Conservation (phyloP, 352 stramenopile genomes). For the Globisporangium nodosum region DNA sequence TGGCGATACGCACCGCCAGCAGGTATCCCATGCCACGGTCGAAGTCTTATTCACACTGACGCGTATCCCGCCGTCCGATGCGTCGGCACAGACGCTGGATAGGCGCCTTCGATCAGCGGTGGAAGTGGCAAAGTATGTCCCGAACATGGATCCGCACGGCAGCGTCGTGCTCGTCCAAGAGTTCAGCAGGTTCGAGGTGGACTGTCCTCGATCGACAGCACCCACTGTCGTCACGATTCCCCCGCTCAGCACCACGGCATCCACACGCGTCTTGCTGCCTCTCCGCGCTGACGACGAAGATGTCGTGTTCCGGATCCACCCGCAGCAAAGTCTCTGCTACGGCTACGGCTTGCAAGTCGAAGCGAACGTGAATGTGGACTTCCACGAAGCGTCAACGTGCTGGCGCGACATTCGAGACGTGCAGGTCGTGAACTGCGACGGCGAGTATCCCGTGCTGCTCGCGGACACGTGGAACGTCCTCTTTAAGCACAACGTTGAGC, state of each 20-base stretch:
- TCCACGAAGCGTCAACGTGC: constrained; percentile 33
- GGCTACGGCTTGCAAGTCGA: constrained; percentile 58
- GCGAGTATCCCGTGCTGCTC: constrained; percentile 37
- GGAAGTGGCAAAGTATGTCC: constrained; percentile 14
- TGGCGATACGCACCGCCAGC: not conserved
- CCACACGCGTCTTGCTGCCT: constrained; percentile 24
- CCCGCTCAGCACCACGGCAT: constrained; percentile 29
- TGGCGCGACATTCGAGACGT: constrained; percentile 40
- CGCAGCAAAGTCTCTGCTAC: constrained; percentile 37
- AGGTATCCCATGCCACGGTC: not conserved
- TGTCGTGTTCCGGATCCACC: constrained; percentile 43
- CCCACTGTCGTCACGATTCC: not conserved
- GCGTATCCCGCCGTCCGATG: constrained; percentile 16
- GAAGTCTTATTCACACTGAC: constrained; percentile 36
- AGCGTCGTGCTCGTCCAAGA: constrained; percentile 51
- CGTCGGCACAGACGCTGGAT: constrained; percentile 10
- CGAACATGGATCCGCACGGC: constrained; percentile 32
- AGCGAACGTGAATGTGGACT: constrained; percentile 28
- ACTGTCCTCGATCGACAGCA: constrained; percentile 7
- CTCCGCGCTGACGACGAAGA: constrained; percentile 6
- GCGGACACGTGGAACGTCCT: constrained; percentile 48
- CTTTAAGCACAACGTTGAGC: constrained; percentile 53
- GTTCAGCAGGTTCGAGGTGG: not conserved
- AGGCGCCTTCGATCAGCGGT: constrained; percentile 1
- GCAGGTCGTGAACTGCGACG: constrained; percentile 44